These are phyloP conservation scores for Fusarium mexicanum DNA, from an alignment of 2,329 filamentous ascomycete genomes.

Conservation along the genomic window DNA sequence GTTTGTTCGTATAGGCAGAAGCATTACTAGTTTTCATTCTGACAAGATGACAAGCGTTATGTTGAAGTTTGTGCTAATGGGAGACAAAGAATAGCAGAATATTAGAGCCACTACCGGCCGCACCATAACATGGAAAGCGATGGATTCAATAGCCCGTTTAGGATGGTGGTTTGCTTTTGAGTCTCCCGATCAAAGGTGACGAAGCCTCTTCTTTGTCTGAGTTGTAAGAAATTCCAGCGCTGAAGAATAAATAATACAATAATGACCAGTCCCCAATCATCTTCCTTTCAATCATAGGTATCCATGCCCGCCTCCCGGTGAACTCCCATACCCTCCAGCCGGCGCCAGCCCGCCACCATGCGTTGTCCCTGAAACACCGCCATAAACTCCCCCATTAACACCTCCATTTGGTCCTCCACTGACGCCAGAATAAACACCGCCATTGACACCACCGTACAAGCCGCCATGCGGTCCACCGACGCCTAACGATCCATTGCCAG, in stretches of 20 bases:
- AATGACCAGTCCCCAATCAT: no score
- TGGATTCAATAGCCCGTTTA: neutral
- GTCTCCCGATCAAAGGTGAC: neutral
- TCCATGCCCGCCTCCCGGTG: constrained; percentile 21
- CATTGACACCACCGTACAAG: constrained; percentile 26
- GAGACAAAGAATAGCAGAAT: no score
- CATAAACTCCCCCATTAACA: constrained; percentile 24
- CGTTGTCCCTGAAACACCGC: constrained; percentile 22
- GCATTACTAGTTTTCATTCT: accelerated
- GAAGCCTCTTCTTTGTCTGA: neutral
- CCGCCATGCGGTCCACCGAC: constrained; percentile 13
- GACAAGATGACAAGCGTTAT: neutral
- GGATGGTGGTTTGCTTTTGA: neutral
- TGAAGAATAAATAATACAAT: neutral
- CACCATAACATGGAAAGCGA: neutral
- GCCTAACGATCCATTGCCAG: constrained; percentile 11
- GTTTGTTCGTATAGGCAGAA: neutral
- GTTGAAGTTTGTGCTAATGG: no score
- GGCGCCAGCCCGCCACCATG: constrained; percentile 16
- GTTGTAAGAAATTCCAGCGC: neutral
- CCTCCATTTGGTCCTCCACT: constrained; percentile 22
- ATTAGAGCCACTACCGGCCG: accelerated
- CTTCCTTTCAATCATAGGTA: neutral
- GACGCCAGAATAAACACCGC: constrained; percentile 19
- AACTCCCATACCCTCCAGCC: constrained; percentile 17